Percentiles rank a stretch among this genome's conserved stretches.
Conservation (phyloP, 257 asterid species). For the Leptodermis oblonga region DNA sequence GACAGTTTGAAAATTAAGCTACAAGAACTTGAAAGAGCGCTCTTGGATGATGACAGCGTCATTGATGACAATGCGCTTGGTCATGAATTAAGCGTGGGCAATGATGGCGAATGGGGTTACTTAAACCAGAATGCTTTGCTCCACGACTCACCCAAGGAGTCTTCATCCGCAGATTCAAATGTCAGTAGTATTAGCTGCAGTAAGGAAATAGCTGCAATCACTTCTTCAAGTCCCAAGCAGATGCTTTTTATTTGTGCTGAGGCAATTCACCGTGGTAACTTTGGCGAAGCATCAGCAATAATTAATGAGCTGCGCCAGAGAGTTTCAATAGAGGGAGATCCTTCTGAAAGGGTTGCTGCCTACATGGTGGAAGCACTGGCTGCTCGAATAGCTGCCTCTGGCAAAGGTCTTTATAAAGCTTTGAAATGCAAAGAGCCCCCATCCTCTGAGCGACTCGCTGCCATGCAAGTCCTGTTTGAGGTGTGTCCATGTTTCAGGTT, state of each 20-base stretch:
- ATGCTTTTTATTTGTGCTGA: conserved; percentile 77
- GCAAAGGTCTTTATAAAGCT: conserved; percentile 83
- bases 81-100: conserved; percentile 39
- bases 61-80: conserved; percentile 18
- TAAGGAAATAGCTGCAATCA: conserved; percentile 33
- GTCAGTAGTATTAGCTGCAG: conserved; percentile 43
- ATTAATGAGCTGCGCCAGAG: conserved; percentile 59
- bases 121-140: conserved; percentile 23
- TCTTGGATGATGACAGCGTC: conserved; percentile 46
- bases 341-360: conserved; percentile 76
- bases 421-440: conserved; percentile 84
- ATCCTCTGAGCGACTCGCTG: conserved; percentile 65
- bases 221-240: conserved; percentile 43
- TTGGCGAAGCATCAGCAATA: conserved; percentile 46
- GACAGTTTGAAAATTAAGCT: conserved; percentile 62
- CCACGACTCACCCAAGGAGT: conserved; percentile 69
- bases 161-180: conserved; percentile 54
- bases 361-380: conserved; percentile 95
- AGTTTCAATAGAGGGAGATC: conserved; percentile 91
- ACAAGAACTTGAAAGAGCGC: conserved; percentile 83
- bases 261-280: conserved; percentile 51
- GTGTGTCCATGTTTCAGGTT: conserved; percentile 89
- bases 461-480: conserved; percentile 97
- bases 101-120: conserved; percentile 41
- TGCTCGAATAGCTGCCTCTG: conserved; percentile 81